phyloP scores from a whole-genome alignment of 2,329 filamentous ascomycete genomes.

The Aureobasidium sp. region DNA sequence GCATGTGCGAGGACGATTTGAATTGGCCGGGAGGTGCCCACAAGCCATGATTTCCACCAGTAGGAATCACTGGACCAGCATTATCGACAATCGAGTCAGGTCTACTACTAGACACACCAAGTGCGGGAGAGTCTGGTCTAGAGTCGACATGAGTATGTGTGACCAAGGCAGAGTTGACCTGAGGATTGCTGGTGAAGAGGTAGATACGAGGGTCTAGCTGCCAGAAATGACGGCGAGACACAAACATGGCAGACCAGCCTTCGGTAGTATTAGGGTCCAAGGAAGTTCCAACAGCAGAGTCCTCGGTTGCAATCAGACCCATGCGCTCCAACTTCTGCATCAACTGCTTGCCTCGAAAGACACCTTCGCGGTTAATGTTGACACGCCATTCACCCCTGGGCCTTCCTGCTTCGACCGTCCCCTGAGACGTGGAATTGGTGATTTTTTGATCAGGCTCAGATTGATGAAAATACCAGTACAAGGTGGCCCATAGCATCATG shows the following conservation, averaged over 20 bases:
- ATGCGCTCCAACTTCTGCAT: slow-evolving; percentile 89
- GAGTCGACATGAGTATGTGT: slow-evolving; percentile 23
- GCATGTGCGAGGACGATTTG: slow-evolving; percentile 73
- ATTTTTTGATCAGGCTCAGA: slow-evolving; percentile 61
- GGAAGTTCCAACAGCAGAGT: slow-evolving; percentile 62
- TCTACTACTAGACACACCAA: not conserved
- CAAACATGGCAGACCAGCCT: slow-evolving; percentile 75
- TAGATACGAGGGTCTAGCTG: slow-evolving; percentile 82
- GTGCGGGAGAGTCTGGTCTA: slow-evolving; percentile 16
- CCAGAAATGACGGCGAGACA: slow-evolving; percentile 78
- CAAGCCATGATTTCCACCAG: slow-evolving; percentile 19
- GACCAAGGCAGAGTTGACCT: slow-evolving; percentile 33
- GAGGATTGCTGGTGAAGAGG: slow-evolving; percentile 66
- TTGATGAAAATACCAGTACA: slow-evolving; percentile 98
- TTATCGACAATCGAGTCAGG: slow-evolving; percentile 9
- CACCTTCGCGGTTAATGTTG: slow-evolving; percentile 77
- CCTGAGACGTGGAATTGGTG: slow-evolving; percentile 54
- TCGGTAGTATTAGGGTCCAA: slow-evolving; percentile 50
- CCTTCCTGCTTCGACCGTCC: slow-evolving; percentile 59
- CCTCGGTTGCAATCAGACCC: slow-evolving; percentile 71
- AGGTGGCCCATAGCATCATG: slow-evolving; percentile 91
- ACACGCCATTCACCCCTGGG: slow-evolving; percentile 84
- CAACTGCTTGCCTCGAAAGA: slow-evolving; percentile 74
- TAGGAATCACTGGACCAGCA: not conserved
- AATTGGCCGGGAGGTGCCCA: slow-evolving; percentile 57